Base-by-base conservation (phyloP, 495 filamentous ascomycete genomes). In the Durotheca rogersii region DNA sequence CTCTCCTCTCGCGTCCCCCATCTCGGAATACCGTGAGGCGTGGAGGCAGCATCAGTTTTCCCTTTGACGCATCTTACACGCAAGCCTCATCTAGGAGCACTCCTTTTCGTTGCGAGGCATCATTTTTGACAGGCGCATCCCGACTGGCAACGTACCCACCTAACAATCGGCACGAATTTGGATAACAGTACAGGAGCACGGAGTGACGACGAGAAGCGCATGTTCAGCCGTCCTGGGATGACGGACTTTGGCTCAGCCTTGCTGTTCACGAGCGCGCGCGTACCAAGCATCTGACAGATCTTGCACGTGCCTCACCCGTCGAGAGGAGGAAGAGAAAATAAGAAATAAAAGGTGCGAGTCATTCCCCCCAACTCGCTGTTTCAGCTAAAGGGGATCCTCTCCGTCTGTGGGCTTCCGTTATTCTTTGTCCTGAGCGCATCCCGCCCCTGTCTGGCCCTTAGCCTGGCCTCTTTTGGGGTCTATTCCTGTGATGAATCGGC, bases 261-360 rank as follows among this genome's bases (percentile, higher is more conserved):
- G 18, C 30, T 54, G 46, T 54, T 46, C 41, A 59, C 45, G 56
- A 59, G 56, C 54, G 41, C 41, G 40, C 27, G 35, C 4, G 19
- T 25, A 9, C 36, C 15, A 23, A 19, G 35, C 1, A 42, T 38
- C 7, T 11, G 18, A 43, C 32, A 51, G 38, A 27, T 31, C 21
- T 14, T 53, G 40, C 42, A 47, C 47, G 49, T 44, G 39, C 49
- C 33, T n/a, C n/a, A n/a, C n/a, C n/a, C n/a, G n/a, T n/a, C n/a
- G n/a, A n/a, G n/a, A n/a, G n/a, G n/a, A n/a, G n/a, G n/a, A n/a
- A n/a, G n/a, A n/a, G n/a, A n/a, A n/a, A n/a, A n/a, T n/a, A n/a
- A n/a, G n/a, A n/a, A n/a, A 39, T 45, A 45, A 50, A 53, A 54
- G 55, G 56, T 59, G 54, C 50, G 49, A 19, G 41, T 38, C 41